A percentile compares a stretch with the other conserved stretches of the same genome.
These are phyloP conservation scores for Brassica carinata DNA, from an alignment of 345 rosid genomes.

Conservation along the genomic window DNA sequence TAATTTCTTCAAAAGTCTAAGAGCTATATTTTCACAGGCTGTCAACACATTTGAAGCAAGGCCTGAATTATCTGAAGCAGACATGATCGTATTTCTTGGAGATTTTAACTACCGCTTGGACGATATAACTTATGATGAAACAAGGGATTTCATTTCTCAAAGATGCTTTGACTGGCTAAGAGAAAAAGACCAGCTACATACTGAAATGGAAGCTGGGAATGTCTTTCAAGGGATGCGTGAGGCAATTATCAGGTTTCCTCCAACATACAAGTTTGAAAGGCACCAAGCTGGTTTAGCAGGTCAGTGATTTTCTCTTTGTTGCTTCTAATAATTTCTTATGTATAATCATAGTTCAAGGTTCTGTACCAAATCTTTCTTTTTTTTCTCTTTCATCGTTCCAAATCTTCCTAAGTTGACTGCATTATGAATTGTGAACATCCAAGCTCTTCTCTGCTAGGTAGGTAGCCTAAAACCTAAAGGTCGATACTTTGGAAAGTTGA, in stretches of 20 bases:
- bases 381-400: not conserved
- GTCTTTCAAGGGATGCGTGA: conserved; percentile 93
- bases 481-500: not conserved
- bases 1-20: conserved; percentile 6
- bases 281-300: conserved; percentile 78
- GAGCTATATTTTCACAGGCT: conserved; percentile 44
- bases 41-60: conserved; percentile 48
- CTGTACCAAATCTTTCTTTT: not conserved
- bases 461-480: not conserved
- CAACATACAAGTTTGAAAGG: conserved; percentile 81
- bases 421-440: not conserved
- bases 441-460: conserved; percentile 1
- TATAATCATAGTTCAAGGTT: not conserved
- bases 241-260: conserved; percentile 76
- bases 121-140: conserved; percentile 82
- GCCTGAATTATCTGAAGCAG: conserved; percentile 83
- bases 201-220: conserved; percentile 79
- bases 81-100: conserved; percentile 77
- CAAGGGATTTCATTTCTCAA: conserved; percentile 81
- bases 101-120: conserved; percentile 82
- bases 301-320: conserved; percentile 32
- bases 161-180: conserved; percentile 87
- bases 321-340: not conserved
- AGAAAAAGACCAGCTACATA: conserved; percentile 75
- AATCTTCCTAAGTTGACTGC: not conserved